Conservation (phyloP, 345 rosid genomes). For the Boechera divaricarpa region DNA sequence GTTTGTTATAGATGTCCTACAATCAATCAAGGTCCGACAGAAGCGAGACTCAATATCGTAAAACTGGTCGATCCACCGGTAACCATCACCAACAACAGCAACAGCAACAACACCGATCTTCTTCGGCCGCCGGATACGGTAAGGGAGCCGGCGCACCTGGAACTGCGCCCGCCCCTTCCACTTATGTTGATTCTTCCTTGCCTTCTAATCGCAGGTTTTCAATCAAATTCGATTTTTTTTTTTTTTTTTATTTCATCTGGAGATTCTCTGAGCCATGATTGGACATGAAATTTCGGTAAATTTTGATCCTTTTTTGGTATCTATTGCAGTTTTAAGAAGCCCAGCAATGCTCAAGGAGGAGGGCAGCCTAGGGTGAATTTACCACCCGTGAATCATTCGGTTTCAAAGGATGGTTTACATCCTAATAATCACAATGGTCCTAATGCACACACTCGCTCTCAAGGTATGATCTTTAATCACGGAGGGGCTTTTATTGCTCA, state of each 20-base stretch:
- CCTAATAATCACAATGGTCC: constrained; percentile 64
- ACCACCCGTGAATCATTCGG: constrained; percentile 50
- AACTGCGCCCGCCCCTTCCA: constrained; percentile 70
- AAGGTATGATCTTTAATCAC: constrained; percentile 50
- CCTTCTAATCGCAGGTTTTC: constrained; percentile 67
- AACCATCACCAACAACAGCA: constrained; percentile 60
- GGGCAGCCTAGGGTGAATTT: constrained; percentile 65
- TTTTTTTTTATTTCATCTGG: neutral
- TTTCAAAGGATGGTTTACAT: constrained; percentile 30
- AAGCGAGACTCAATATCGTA: constrained; percentile 70
- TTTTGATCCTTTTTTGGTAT: constrained; percentile 4
- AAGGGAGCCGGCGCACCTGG: constrained; percentile 82
- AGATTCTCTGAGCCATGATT: neutral
- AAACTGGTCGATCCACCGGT: constrained; percentile 75
- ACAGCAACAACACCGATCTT: constrained; percentile 60
- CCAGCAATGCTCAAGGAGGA: constrained; percentile 73
- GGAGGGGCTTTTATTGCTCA: neutral
- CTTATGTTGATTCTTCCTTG: constrained; percentile 50
- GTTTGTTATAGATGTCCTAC: constrained; percentile 85
- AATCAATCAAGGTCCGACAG: constrained; percentile 89
- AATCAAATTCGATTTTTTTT: neutral
- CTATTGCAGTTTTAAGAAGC: constrained; percentile 67
- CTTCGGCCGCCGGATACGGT: constrained; percentile 68
- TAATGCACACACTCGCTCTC: constrained; percentile 56
- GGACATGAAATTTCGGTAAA: neutral